phyloP scores from a whole-genome alignment of 73 alveolate genomes.

The Stentor roeselii region DNA sequence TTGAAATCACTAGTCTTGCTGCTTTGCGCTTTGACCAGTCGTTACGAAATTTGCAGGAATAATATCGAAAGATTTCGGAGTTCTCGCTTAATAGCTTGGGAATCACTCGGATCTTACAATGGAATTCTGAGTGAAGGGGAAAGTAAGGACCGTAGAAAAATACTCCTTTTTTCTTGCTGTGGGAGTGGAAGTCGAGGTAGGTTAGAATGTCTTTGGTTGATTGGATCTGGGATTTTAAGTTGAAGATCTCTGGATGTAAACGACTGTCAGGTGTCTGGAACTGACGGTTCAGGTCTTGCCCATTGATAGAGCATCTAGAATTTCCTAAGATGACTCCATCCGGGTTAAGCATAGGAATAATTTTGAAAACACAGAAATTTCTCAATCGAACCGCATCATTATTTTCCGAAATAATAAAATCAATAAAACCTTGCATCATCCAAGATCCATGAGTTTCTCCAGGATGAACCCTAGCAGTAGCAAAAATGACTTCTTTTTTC shows the following conservation, averaged over 20 bases:
- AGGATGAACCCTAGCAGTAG: conserved; percentile 87
- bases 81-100: conserved; percentile 49
- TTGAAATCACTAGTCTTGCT: conserved; percentile 38
- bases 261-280: conserved; percentile 40
- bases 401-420: conserved; percentile 42
- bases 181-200: conserved; percentile 65
- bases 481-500: conserved; percentile 42
- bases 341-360: conserved; percentile 82
- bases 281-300: conserved; percentile 72
- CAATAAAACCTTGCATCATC: conserved; percentile 75
- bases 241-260: conserved; percentile 50
- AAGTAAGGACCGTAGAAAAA: conserved; percentile 64
- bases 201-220: conserved; percentile 35
- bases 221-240: conserved; percentile 44
- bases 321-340: conserved; percentile 89
- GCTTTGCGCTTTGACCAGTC: conserved; percentile 49
- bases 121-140: conserved; percentile 54
- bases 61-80: conserved; percentile 49
- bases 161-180: conserved; percentile 48
- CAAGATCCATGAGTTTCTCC: conserved; percentile 87
- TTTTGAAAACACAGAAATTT: conserved; percentile 72
- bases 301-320: conserved; percentile 63
- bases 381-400: conserved; percentile 51
- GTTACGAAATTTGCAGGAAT: conserved; percentile 51
- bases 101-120: conserved; percentile 47